A percentile compares a stretch with the other conserved stretches of the same genome.
Conservation (phyloP, 352 stramenopile species). For the Phytophthora meadii region DNA sequence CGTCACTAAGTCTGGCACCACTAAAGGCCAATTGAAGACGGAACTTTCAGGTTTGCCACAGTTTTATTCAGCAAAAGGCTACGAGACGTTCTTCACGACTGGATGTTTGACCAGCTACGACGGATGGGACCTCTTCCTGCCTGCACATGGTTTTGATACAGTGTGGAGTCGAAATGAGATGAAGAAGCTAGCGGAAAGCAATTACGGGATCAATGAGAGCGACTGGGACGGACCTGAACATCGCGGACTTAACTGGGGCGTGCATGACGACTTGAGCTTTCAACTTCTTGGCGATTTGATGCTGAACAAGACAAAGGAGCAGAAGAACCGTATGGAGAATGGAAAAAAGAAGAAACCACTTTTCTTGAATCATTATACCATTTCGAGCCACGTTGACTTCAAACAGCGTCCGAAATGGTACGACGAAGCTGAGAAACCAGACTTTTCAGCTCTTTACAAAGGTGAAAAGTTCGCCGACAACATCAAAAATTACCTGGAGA, state of each 20-base stretch:
- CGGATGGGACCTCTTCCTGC: slow-evolving; percentile 52
- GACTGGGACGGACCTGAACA: slow-evolving; percentile 39
- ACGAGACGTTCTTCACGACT: slow-evolving; percentile 54
- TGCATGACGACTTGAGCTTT: slow-evolving; percentile 62
- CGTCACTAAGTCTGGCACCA: slow-evolving; percentile 40
- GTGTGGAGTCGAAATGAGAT: slow-evolving; percentile 51
- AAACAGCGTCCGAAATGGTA: slow-evolving; percentile 47
- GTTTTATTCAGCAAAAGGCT: slow-evolving; percentile 52
- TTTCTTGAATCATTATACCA: slow-evolving; percentile 66
- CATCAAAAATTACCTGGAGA: slow-evolving; percentile 50
- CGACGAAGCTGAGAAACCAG: slow-evolving; percentile 31
- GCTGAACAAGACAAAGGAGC: slow-evolving; percentile 46
- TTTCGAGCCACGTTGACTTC: slow-evolving; percentile 60
- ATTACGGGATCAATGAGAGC: slow-evolving; percentile 39
- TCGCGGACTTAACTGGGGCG: slow-evolving; percentile 39
- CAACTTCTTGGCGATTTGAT: slow-evolving; percentile 56
- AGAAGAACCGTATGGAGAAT: slow-evolving; percentile 23
- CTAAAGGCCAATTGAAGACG: slow-evolving; percentile 21
- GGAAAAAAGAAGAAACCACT: slow-evolving; percentile 45
- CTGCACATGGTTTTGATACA: slow-evolving; percentile 54
- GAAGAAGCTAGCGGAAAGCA: slow-evolving; percentile 37
- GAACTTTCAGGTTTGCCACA: slow-evolving; percentile 50
- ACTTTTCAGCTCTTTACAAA: slow-evolving; percentile 47
- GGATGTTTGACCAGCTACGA: slow-evolving; percentile 54
- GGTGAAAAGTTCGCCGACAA: slow-evolving; percentile 21